A percentile compares a stretch with the other conserved stretches of the same genome.
These are phyloP conservation scores for Sordariomycetes sp. DNA, from an alignment of 2,329 filamentous ascomycete species.

Conservation along the genomic window DNA sequence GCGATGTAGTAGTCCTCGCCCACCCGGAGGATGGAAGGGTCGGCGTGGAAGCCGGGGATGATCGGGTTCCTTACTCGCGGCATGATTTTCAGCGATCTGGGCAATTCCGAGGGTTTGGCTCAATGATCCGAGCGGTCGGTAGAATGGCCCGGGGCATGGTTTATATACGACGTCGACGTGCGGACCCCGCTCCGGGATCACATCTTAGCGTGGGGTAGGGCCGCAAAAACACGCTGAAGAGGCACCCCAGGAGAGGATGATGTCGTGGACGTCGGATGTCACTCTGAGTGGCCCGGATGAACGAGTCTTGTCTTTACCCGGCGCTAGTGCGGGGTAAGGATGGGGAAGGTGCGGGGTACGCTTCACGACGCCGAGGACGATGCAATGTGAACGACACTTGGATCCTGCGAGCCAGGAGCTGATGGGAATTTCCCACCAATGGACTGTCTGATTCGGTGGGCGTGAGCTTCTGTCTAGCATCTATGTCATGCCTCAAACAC, in stretches of 20 bases:
- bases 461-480: too few species aligned
- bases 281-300: not conserved
- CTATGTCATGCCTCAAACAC: too few species aligned
- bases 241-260: not conserved
- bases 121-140: not conserved
- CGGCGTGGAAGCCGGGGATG: slow-evolving; percentile 41
- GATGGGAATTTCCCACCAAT: too few species aligned
- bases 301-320: not conserved
- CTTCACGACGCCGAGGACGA: not conserved
- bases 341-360: not conserved
- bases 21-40: slow-evolving; percentile 38
- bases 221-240: not conserved
- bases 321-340: not conserved
- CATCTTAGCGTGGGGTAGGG: not conserved
- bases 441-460: too few species aligned
- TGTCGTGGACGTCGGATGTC: not conserved
- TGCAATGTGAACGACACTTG: too few species aligned
- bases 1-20: slow-evolving; percentile 41
- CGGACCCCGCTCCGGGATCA: not conserved
- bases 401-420: not conserved
- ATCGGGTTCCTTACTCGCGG: slow-evolving; percentile 37
- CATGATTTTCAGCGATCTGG: slow-evolving; percentile 20
- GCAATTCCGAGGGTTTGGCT: not conserved
- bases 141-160: not conserved
- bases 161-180: not conserved